Percentiles rank a stretch among this genome's conserved stretches.
Conservation (phyloP, 1,139 yeast genomes). For the Sugiyamaella neomexicana region DNA sequence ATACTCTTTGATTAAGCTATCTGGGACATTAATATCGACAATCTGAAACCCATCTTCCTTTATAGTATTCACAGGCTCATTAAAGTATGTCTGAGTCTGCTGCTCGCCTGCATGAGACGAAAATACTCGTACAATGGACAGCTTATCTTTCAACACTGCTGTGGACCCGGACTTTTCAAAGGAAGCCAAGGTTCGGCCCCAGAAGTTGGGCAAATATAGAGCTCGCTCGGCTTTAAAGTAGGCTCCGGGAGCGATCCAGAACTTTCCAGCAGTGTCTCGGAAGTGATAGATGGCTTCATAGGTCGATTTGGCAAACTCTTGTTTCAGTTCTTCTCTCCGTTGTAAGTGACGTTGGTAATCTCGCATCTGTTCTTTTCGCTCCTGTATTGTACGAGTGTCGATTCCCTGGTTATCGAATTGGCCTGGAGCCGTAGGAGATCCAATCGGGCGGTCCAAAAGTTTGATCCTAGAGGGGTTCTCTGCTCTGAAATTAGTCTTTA, state of each 20-base stretch:
- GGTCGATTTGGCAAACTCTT: constrained; percentile 83
- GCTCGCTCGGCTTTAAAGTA: constrained; percentile 76
- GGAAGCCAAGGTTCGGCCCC: constrained; percentile 55
- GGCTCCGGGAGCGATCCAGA: constrained; percentile 76
- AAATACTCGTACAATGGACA: constrained; percentile 64
- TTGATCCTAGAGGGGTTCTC: constrained; percentile 22
- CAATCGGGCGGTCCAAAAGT: constrained; percentile 48
- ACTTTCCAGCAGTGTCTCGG: constrained; percentile 77
- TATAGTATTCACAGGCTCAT: constrained; percentile 19
- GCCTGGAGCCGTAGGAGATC: constrained; percentile 44
- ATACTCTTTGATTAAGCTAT: constrained; percentile 64
- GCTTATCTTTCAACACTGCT: constrained; percentile 50
- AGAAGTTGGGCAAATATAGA: constrained; percentile 80
- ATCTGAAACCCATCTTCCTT: constrained; percentile 54
- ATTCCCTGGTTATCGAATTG: constrained; percentile 41
- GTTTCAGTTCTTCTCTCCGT: constrained; percentile 46
- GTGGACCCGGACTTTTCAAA: constrained; percentile 47
- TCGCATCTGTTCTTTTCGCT: constrained; percentile 47
- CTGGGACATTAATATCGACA: constrained; percentile 73
- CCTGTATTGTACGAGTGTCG: constrained; percentile 41
- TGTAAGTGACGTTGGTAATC: constrained; percentile 46
- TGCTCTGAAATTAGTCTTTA: constrained; percentile 15
- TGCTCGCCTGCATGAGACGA: constrained; percentile 73
- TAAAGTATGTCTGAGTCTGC: constrained; percentile 62
- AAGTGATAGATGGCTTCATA: constrained; percentile 80